Percentiles rank a stretch among this genome's conserved stretches.
phyloP scores from a whole-genome alignment of 2,329 filamentous ascomycete genomes.

The Pseudogymnoascus sp. region DNA sequence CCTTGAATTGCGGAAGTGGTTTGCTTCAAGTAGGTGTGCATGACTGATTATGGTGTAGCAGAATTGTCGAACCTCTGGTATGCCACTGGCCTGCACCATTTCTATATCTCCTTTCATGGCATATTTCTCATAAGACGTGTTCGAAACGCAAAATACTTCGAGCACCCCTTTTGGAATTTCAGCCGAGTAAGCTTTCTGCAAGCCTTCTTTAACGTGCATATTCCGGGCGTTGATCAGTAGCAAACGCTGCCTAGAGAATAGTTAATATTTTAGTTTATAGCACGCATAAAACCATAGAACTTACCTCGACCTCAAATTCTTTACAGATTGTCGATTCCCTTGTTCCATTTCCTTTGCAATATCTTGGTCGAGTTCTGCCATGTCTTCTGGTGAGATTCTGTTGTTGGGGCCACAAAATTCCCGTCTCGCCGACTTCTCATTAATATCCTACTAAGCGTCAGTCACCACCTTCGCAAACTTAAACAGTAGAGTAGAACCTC shows the following conservation, averaged over 20 bases:
- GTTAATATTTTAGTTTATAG: constrained; percentile 3
- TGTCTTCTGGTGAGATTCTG: constrained; percentile 16
- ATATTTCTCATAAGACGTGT: constrained; percentile 31
- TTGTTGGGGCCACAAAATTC: constrained; percentile 27
- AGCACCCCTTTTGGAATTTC: constrained; percentile 20
- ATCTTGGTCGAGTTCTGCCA: constrained; percentile 25
- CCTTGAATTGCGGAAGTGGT: constrained; percentile 26
- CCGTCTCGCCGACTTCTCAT: constrained; percentile 22
- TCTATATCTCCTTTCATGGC: constrained; percentile 25
- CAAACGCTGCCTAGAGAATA: constrained; percentile 22
- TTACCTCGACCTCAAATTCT: constrained; percentile 24
- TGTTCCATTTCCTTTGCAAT: constrained; percentile 23
- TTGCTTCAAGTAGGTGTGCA: constrained; percentile 28
- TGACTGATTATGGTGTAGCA: constrained; percentile 31
- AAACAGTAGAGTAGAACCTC: constrained; percentile 20
- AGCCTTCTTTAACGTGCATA: constrained; percentile 25
- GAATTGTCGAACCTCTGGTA: constrained; percentile 30
- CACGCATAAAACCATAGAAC: constrained; percentile 6
- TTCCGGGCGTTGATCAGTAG: constrained; percentile 29
- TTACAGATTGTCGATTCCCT: constrained; percentile 21
- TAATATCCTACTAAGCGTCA: constrained; percentile 26
- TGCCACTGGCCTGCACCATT: constrained; percentile 26
- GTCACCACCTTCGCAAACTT: neutral
- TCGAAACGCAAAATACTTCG: constrained; percentile 34
- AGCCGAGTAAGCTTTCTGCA: constrained; percentile 25